Base-by-base conservation (phyloP, 208 protist genomes). In the Trypanosomatidae sp. region DNA sequence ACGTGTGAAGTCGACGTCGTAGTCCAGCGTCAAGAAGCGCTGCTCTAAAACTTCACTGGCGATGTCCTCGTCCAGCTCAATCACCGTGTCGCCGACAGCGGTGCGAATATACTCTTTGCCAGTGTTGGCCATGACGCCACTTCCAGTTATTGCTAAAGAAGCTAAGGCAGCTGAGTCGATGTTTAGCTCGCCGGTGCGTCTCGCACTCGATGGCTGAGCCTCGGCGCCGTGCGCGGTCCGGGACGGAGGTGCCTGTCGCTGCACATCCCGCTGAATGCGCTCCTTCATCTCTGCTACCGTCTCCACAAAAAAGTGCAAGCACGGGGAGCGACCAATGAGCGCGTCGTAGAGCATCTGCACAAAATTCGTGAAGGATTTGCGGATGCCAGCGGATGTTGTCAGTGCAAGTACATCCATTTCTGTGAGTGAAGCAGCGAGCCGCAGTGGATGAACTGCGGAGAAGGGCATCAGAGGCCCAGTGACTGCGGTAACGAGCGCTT, bases 1-100 rank as follows among this genome's bases (percentile, higher is more conserved):
- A 15, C 90, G 88, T 0, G 92, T 96, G 79, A 93, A 96, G 74
- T 96, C 89, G 19, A 96, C 92, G 71, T 93, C 82, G 73, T 96
- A 96, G 83, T 94, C 89, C 0, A 96, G 41, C 0, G 88, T 95
- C 43, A 96, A 79, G 71, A 95, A 91, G 28, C 80, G 81, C 77
- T 93, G 87, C 50, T 68, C 69, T 15, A 83, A 73, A 49, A 84
- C 76, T 47, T 90, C 79, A 17, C 66, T 74, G 1, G 80, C 79
- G 10, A 87, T 59, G 46, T 85, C 77, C 36, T 69, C 80, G 25
- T 84, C 74, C 9, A 90, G 73, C 44, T 89, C 77, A 13, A 88
- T 79, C 25, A 87, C 59, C 17, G 83, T 80, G 50, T 80, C 76
- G 3, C 76, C 76, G n/a, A 80, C 65, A 33, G 79, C 62, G 3